Evolutionary conservation across 2,329 filamentous ascomycete genomes (phyloP).

Genomic region (Microsporum audouinii): DNA sequence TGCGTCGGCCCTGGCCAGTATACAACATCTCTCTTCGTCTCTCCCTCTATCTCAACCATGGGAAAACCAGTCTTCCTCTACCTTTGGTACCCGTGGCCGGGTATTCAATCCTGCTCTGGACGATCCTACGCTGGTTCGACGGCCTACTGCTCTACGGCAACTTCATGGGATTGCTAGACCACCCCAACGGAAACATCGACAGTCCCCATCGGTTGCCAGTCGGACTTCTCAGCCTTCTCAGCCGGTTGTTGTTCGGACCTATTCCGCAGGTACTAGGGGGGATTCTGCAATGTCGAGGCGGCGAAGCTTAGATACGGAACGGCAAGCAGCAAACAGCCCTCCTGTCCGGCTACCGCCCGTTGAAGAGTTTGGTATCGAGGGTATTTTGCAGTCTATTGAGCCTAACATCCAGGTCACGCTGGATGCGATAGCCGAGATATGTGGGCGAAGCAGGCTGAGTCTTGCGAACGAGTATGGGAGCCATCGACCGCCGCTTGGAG

Average conservation of each 20-base stretch:
- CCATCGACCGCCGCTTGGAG: slow-evolving; percentile 50
- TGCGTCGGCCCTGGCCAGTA: slow-evolving; percentile 18
- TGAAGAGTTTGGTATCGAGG: slow-evolving; percentile 45
- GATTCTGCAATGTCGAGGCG: slow-evolving; percentile 25
- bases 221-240: slow-evolving; percentile 26
- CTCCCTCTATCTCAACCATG: slow-evolving; percentile 22
- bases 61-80: slow-evolving; percentile 21
- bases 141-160: slow-evolving; percentile 26
- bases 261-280: slow-evolving; percentile 29
- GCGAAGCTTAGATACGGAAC: slow-evolving; percentile 15
- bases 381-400: slow-evolving; percentile 46
- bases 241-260: slow-evolving; percentile 35
- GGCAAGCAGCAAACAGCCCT: slow-evolving; percentile 13
- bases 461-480: slow-evolving; percentile 52
- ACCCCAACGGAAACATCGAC: slow-evolving; percentile 19
- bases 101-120: slow-evolving; percentile 21
- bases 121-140: slow-evolving; percentile 22
- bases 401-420: slow-evolving; percentile 48
- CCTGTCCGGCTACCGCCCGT: slow-evolving; percentile 34
- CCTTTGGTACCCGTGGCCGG: slow-evolving; percentile 19
- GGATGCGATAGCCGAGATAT: slow-evolving; percentile 53
- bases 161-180: slow-evolving; percentile 21
- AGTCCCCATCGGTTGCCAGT: slow-evolving; percentile 16
- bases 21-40: slow-evolving; percentile 22
- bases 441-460: slow-evolving; percentile 49